Evolutionary conservation across 352 stramenopile genomes (phyloP), one percentile per base, ranked within the genome.

Genomic region (Phytophthora kernoviae): DNA sequence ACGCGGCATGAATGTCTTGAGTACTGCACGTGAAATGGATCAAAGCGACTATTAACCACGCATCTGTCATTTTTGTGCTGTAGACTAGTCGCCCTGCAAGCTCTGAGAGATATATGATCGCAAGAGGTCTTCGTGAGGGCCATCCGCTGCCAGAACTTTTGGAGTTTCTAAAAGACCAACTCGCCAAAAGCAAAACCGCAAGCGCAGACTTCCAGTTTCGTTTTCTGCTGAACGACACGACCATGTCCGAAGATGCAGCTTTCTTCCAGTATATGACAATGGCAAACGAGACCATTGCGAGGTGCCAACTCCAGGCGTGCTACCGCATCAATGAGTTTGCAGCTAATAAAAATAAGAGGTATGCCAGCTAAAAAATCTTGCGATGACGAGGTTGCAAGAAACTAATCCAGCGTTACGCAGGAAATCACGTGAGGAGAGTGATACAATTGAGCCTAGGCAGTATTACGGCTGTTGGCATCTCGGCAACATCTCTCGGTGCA

Each of bases 81-180:
- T 50, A 94, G 85, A 91, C 83, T 1, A 93, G 81, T 69, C 79
- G 85, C 9, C 85, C 85, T 9, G 85, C 82, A 6, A 94, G 85
- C 39, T 94, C 85, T 0, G 85, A 94, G 68, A 68, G 85, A 17
- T 94, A 93, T 44, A 52, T 94, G 21, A 63, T 91, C 5, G 73
- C 70, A 3, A 55, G 67, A 44, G 41, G 53, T 10, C 53, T 85
- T n/a, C 68, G 65, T 12, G 8, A 30, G 0, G 44, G 50, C 1
- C 8, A 73, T 4, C 54, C 65, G 2, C 51, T 67, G 4, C 17
- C 62, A 50, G 54, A 33, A n/a, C 57, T 85, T 27, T 37, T 72
- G 12, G 26, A 32, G 15, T 36, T 49, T 11, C 41, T 85, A 17
- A 73, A 80, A 67, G 15, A 47, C 15, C 60, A 42, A 37, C 63